Base-by-base conservation (phyloP, 495 filamentous ascomycete species). In the Elasticomyces elasticus region DNA sequence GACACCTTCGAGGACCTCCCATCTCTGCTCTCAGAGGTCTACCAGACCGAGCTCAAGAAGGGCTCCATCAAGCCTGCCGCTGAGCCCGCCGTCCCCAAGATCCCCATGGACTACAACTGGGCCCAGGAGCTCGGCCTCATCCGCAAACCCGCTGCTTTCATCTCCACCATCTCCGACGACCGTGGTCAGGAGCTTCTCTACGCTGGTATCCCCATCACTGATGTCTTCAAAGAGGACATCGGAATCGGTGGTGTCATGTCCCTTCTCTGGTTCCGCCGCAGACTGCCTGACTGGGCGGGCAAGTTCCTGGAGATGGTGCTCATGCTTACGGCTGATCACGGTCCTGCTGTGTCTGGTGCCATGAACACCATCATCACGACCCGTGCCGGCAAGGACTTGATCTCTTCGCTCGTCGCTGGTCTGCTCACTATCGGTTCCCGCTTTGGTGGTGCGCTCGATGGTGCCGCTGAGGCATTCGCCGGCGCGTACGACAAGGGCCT, bases 331-430 rank as follows among this genome's bases (percentile, higher is more conserved):
- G 92, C 92, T 62, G 92, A 98, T 68, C 92, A 98, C 81, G 92
- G 92, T 73, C 92, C 92, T 40, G 92, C 92, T 66, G 92, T 98
- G 57, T 98, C 92, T 61, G 92, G 92, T 76, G 92, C 92, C 64
- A 98, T 98, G 92, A 98, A 98, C 83, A 98, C 92, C 59, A 98
- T 98, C 73, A 97, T 98, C 71, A 98, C 92, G 51, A 98, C 92
- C 43, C 85, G 92, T 82, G 92, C 92, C 52, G 92, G 92, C 67
- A 98, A 98, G 78, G 92, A 98, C 72, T 78, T 98, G 59, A 95
- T 98, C 77, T 87, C 82, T 64, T 85, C 92, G 35, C 78, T 98
- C 50, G 92, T 98, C 49, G 84, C 84, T 62, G 92, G 92, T 87
- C 87, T 98, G 41, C 79, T 98, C 70, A 98, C 92, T 56, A 97